These are phyloP conservation scores for Cystobasidiopsis lactophilus DNA, from an alignment of 768 basidiomycete species.

Conservation along the genomic window DNA sequence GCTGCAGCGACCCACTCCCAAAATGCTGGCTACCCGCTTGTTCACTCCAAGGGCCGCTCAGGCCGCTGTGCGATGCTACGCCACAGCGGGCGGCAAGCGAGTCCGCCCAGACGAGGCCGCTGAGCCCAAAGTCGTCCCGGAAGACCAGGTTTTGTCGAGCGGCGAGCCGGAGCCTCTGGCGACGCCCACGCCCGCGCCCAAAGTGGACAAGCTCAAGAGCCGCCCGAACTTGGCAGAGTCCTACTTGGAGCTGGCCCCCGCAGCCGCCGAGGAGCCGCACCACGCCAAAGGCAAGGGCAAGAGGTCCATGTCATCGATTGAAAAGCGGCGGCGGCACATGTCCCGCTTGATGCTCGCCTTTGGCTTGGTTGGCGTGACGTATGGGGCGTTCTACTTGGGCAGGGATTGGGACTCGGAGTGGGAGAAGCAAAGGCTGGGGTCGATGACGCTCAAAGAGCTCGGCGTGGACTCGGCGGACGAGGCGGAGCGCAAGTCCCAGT, in stretches of 20 bases:
- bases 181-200: too few species aligned
- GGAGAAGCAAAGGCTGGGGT: constrained; percentile 35
- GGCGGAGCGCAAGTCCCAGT: too few species aligned
- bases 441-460: neutral
- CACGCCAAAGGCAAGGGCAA: constrained; percentile 25
- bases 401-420: constrained; percentile 58
- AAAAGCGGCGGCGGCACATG: constrained; percentile 40
- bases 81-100: too few species aligned
- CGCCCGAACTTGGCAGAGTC: neutral
- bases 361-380: constrained; percentile 33
- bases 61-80: neutral
- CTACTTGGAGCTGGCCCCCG: constrained; percentile 15
- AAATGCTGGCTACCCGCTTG: neutral
- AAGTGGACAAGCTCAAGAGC: neutral
- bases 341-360: constrained; percentile 34
- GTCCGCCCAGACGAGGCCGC: too few species aligned
- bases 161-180: too few species aligned
- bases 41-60: too few species aligned
- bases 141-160: neutral
- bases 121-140: neutral
- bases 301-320: constrained; percentile 54
- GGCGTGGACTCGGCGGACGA: too few species aligned
- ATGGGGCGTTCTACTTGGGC: constrained; percentile 43
- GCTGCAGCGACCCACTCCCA: neutral
- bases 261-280: constrained; percentile 10